phyloP scores from a whole-genome alignment of 768 basidiomycete species.

The Collybia sordida region DNA sequence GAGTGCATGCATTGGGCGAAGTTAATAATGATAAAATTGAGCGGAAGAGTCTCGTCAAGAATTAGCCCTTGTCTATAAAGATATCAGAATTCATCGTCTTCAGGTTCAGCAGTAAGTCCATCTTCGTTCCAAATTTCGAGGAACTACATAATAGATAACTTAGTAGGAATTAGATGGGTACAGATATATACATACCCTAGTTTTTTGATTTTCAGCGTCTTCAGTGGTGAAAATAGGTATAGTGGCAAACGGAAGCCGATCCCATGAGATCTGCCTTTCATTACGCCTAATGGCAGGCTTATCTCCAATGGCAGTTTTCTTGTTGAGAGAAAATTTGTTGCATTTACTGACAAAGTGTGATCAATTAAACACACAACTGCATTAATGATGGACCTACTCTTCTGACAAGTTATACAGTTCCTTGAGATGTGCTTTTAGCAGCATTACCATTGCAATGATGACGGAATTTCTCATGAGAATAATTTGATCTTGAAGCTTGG shows the following conservation, averaged over 20 bases:
- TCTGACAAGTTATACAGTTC: conserved; percentile 81
- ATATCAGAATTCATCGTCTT: conserved; percentile 43
- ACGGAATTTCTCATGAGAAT: conserved; percentile 66
- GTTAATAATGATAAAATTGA: neutral
- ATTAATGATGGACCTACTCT: conserved; percentile 59
- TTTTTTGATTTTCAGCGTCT: conserved; percentile 63
- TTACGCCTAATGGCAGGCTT: conserved; percentile 67
- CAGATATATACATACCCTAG: conserved; percentile 47
- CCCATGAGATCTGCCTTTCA: conserved; percentile 67
- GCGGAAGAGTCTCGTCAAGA: neutral
- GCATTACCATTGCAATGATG: conserved; percentile 80
- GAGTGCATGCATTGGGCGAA: neutral
- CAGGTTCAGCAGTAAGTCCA: conserved; percentile 66
- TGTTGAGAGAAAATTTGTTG: conserved; percentile 79
- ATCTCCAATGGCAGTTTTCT: conserved; percentile 90
- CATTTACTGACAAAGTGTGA: conserved; percentile 67
- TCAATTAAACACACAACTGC: neutral
- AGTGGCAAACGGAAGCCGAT: conserved; percentile 67
- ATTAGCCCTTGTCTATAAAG: neutral
- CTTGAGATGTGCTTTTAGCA: conserved; percentile 87
- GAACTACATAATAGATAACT: conserved; percentile 43
- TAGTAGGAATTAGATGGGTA: conserved; percentile 1
- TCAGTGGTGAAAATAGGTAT: conserved; percentile 57
- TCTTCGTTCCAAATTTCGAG: conserved; percentile 82
- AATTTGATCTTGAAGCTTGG: conserved; percentile 17